These are phyloP conservation scores for Cercospora citrullina DNA, from an alignment of 2,329 filamentous ascomycete genomes.

Conservation along the genomic window DNA sequence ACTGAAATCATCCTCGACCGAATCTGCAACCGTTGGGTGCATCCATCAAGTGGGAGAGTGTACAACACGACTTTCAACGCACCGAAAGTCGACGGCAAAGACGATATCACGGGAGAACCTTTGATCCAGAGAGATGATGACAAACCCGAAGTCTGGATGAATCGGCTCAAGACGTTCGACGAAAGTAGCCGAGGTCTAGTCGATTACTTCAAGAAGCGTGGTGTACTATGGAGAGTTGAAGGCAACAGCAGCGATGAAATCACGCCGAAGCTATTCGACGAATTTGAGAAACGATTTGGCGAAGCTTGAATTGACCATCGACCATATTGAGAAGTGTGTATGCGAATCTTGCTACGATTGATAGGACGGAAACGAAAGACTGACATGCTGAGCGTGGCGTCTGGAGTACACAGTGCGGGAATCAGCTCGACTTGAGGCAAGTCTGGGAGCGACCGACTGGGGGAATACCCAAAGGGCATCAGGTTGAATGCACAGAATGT, in stretches of 20 bases:
- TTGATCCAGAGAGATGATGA: conserved; percentile 84
- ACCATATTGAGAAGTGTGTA: too few species aligned
- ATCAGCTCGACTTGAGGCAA: conserved; percentile 17
- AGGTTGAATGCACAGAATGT: neutral
- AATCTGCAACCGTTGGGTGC: conserved; percentile 90
- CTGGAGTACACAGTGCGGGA: conserved; percentile 9
- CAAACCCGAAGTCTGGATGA: conserved; percentile 79
- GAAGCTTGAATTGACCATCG: conserved; percentile 15
- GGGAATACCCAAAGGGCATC: neutral
- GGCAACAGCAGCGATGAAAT: conserved; percentile 95
- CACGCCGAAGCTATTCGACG: conserved; percentile 78
- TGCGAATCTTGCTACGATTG: neutral
- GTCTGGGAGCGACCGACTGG: conserved; percentile 10
- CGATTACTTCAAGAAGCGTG: conserved; percentile 82
- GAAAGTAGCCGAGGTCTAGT: conserved; percentile 83
- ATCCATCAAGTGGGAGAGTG: conserved; percentile 83
- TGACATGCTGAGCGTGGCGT: conserved; percentile 22
- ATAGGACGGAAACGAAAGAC: neutral
- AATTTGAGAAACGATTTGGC: conserved; percentile 76
- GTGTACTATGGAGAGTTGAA: conserved; percentile 81
- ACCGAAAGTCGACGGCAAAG: conserved; percentile 74
- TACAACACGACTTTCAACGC: conserved; percentile 95
- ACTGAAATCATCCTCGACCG: conserved; percentile 82
- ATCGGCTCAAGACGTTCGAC: conserved; percentile 77
- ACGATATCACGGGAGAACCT: conserved; percentile 87